Evolutionary conservation across 495 filamentous ascomycete genomes (phyloP), one percentile per base, ranked within the genome.

Genomic region (Margaritispora aquatica): DNA sequence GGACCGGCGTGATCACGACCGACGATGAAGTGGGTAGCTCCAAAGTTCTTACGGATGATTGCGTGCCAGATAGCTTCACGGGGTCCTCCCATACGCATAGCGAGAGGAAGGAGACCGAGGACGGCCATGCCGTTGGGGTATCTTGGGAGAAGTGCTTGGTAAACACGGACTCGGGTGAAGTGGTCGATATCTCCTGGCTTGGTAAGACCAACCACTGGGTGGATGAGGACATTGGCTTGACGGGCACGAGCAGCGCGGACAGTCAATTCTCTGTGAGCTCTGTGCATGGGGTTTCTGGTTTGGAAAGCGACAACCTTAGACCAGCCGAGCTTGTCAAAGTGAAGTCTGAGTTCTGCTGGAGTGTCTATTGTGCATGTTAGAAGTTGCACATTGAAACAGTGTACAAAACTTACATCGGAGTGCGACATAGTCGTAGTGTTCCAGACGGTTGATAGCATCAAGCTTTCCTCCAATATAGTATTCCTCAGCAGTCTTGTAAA

Each of bases 81-180:
- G 52, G 94, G 94, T 65, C 94, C 94, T 66, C 92, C 94, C 94
- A 98, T 98, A 69, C 94, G 89, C 94, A 98, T 98, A 62, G 94
- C 94, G 53, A 98, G 80, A 47, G 92, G 92, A 2, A 98, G 82
- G 36, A 98, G 89, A 77, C 92, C 94, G 62, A 98, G 88, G 44
- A 96, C 92, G 58, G 94, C 94, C 94, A 98, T 98, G 64, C 94
- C 94, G 73, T 97, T 98, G 70, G 94, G 94, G 77, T 98, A 98
- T 68, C 95, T 86, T 60, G 94, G 94, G 31, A 98, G 86, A 29
- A 98, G 87, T 13, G 92, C 92, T 80, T 97, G 87, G 82, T 98
- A 98, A 64, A 96, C 94, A 63, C 94, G 91, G 64, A 98, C 94
- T 70, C 94, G 90, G 65, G 94, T 98, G 81, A 98, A 98, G 81